Evolutionary conservation across 192 early-diverging fungal genomes (phyloP).

Genomic region (Kickxella alabastrina): DNA sequence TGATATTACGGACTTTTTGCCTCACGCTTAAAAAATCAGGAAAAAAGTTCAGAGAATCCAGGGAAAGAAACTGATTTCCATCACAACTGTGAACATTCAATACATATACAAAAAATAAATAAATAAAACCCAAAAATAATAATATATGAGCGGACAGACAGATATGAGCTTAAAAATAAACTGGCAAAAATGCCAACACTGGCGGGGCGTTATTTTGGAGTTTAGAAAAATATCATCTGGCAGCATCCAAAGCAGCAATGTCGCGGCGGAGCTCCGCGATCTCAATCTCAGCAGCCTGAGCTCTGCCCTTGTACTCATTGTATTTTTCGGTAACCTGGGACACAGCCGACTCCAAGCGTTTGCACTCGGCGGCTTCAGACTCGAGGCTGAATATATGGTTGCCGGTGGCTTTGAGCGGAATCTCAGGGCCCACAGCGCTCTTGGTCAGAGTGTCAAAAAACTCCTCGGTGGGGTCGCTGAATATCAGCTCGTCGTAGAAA

Average conservation of each 20-base stretch:
- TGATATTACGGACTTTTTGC: too few relatives aligned
- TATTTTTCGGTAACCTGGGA: constrained; percentile 57
- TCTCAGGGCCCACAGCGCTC: constrained; percentile 48
- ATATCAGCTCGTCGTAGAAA: constrained; percentile 57
- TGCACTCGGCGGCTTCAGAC: constrained; percentile 68
- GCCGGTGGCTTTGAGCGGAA: constrained; percentile 49
- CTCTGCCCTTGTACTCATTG: constrained; percentile 50
- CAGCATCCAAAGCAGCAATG: constrained; percentile 43
- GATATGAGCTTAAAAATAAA: too few relatives aligned
- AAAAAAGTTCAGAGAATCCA: too few relatives aligned
- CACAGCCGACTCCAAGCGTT: constrained; percentile 57
- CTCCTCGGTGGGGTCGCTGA: constrained; percentile 80
- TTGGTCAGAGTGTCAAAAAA: constrained; percentile 61
- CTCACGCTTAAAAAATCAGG: too few relatives aligned
- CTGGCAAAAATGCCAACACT: too few relatives aligned
- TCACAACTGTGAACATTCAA: too few relatives aligned
- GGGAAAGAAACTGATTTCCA: too few relatives aligned
- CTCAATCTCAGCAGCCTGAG: constrained; percentile 49
- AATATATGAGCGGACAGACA: too few relatives aligned
- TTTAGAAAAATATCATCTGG: too few relatives aligned
- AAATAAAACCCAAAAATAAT: too few relatives aligned
- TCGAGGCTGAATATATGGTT: constrained; percentile 51
- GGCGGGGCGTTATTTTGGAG: too few relatives aligned
- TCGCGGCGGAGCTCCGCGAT: constrained; percentile 48
- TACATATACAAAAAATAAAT: too few relatives aligned